A percentile compares a stretch with the other conserved stretches of the same genome.
Evolutionary conservation across 306 rosid species (phyloP).

Genomic region (Begonia fuchsioides): DNA sequence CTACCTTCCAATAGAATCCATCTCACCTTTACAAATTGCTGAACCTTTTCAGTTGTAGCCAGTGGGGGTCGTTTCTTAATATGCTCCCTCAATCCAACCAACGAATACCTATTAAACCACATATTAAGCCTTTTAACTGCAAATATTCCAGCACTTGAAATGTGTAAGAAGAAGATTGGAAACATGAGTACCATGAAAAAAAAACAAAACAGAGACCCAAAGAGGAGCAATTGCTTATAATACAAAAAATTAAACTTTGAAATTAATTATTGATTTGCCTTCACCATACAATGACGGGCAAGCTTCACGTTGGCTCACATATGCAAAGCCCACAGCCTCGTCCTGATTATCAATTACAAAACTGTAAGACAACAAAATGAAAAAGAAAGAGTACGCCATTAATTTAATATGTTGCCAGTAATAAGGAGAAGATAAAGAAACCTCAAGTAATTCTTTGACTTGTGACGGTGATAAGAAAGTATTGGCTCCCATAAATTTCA

Average conservation of each 20-base stretch:
- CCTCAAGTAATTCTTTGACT: slow-evolving; percentile 85
- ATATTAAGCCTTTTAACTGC: neutral
- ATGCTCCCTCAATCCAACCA: slow-evolving; percentile 74
- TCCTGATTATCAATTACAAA: slow-evolving; percentile 39
- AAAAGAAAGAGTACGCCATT: slow-evolving; percentile 6
- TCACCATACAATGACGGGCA: slow-evolving; percentile 68
- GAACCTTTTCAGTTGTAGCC: slow-evolving; percentile 92
- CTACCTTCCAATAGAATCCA: neutral
- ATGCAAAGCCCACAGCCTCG: slow-evolving; percentile 75
- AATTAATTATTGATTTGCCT: neutral
- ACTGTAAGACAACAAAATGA: neutral
- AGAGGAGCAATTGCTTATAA: no score
- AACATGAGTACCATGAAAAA: no score
- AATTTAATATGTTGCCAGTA: slow-evolving; percentile 10
- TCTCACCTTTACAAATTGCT: slow-evolving; percentile 78
- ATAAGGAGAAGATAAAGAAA: slow-evolving; percentile 11
- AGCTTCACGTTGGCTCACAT: slow-evolving; percentile 85
- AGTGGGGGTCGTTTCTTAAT: slow-evolving; percentile 90
- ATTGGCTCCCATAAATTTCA: slow-evolving; percentile 89
- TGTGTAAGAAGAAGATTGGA: no score
- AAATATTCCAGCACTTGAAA: neutral
- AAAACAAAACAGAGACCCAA: no score
- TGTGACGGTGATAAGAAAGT: slow-evolving; percentile 44
- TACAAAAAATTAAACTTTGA: neutral
- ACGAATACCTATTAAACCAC: slow-evolving; percentile 42